Conservation (phyloP, 352 stramenopile genomes). For the Globisporangium cystogenes region DNA sequence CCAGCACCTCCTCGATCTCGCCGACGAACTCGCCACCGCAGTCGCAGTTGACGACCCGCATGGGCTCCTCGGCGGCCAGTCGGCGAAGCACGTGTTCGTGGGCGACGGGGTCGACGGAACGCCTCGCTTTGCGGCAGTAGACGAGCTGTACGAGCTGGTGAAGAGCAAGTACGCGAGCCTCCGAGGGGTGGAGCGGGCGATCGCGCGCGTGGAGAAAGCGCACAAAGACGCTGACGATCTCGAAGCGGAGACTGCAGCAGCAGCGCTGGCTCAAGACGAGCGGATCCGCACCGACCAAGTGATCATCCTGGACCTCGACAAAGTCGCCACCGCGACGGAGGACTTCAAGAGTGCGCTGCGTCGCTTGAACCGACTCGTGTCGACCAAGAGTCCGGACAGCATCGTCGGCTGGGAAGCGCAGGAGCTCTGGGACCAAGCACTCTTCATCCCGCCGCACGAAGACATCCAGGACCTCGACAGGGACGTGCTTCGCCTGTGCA, state of each 20-base stretch:
- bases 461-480: constrained; percentile 40
- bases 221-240: constrained; percentile 6
- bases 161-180: constrained; percentile 19
- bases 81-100: neutral
- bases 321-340: constrained; percentile 18
- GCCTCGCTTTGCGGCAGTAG: constrained; percentile 8
- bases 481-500: constrained; percentile 28
- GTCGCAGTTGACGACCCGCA: constrained; percentile 10
- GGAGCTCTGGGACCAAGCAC: constrained; percentile 50
- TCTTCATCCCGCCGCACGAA: constrained; percentile 50
- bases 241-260: neutral
- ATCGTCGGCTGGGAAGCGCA: constrained; percentile 38
- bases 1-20: constrained; percentile 26
- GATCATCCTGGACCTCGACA: constrained; percentile 22
- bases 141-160: constrained; percentile 23
- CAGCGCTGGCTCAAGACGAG: neutral
- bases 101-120: neutral
- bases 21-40: constrained; percentile 19
- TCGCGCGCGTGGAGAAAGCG: neutral
- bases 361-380: constrained; percentile 24
- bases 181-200: constrained; percentile 10
- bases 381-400: constrained; percentile 37
- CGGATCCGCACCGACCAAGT: constrained; percentile 10
- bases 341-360: constrained; percentile 27
- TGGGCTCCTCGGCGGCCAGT: constrained; percentile 3